Percentiles rank a stretch among this genome's conserved stretches.
Evolutionary conservation across 2,329 filamentous ascomycete species (phyloP).

Genomic region (Pleoardoris graminearum): DNA sequence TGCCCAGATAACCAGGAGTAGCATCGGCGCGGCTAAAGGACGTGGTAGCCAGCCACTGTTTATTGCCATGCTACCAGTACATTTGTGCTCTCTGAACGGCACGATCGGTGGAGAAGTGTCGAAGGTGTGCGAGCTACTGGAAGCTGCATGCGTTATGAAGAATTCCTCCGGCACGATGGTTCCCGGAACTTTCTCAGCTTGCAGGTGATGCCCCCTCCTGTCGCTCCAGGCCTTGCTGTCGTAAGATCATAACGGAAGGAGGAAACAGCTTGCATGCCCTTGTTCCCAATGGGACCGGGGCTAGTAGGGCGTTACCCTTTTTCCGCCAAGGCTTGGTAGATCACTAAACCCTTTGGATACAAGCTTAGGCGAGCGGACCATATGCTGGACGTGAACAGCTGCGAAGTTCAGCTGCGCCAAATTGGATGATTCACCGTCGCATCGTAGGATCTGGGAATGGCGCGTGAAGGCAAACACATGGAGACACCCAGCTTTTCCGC

Average conservation of each 20-base stretch:
- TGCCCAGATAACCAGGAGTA: slow-evolving; percentile 1
- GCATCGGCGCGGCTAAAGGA: neutral
- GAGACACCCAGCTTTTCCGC: neutral
- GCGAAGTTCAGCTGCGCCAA: neutral
- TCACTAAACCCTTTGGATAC: neutral
- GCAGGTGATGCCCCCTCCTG: neutral
- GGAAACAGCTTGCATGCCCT: neutral
- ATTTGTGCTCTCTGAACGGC: neutral
- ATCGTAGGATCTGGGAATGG: neutral
- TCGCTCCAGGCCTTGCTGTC: slow-evolving; percentile 1
- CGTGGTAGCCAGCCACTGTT: neutral
- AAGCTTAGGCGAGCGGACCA: slow-evolving; percentile 1
- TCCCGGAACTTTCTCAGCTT: neutral
- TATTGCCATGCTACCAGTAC: neutral
- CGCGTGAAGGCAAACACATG: neutral
- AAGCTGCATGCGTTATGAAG: slow-evolving; percentile 6
- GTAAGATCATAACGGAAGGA: slow-evolving; percentile 9
- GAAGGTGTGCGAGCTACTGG: neutral
- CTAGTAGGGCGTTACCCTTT: neutral
- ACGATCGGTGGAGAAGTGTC: neutral
- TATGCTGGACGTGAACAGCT: neutral
- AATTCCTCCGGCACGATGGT: neutral
- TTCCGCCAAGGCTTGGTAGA: neutral
- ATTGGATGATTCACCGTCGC: neutral
- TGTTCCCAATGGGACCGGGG: neutral